phyloP scores from a whole-genome alignment of 331 rosid species.

The Malus hybrid region DNA sequence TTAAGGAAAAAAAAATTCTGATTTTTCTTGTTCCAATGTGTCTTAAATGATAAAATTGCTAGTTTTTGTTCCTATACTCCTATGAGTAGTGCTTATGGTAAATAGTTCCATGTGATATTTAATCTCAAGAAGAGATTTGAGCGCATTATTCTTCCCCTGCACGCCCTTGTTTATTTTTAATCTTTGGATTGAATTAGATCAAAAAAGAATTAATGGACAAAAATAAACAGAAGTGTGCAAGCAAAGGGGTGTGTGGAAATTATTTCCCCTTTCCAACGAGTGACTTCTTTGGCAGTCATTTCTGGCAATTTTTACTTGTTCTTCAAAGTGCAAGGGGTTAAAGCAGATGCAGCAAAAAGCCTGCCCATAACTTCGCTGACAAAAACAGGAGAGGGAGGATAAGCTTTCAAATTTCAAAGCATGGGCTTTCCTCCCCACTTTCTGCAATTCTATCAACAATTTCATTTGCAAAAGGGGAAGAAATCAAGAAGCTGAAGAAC shows the following conservation, averaged over 20 bases:
- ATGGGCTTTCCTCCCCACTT: conserved; percentile 14
- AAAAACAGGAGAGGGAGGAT: conserved; percentile 8
- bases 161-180: too few relatives aligned
- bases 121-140: too few relatives aligned
- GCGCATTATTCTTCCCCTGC: too few relatives aligned
- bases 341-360: background rate
- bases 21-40: background rate
- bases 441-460: conserved; percentile 4
- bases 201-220: too few relatives aligned
- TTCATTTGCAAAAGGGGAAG: background rate
- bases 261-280: too few relatives aligned
- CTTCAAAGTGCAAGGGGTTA: background rate
- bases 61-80: background rate
- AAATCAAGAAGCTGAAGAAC: background rate
- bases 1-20: background rate
- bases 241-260: too few relatives aligned
- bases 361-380: conserved; percentile 22
- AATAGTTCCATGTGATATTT: too few relatives aligned
- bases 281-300: background rate
- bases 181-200: too few relatives aligned
- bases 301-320: background rate
- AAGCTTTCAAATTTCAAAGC: conserved; percentile 12
- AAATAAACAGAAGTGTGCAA: too few relatives aligned
- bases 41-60: background rate
- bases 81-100: background rate